Evolutionary conservation across 2,329 filamentous ascomycete species (phyloP), one percentile per base, ranked within the genome.

Genomic region (Aspergillus tanneri): DNA sequence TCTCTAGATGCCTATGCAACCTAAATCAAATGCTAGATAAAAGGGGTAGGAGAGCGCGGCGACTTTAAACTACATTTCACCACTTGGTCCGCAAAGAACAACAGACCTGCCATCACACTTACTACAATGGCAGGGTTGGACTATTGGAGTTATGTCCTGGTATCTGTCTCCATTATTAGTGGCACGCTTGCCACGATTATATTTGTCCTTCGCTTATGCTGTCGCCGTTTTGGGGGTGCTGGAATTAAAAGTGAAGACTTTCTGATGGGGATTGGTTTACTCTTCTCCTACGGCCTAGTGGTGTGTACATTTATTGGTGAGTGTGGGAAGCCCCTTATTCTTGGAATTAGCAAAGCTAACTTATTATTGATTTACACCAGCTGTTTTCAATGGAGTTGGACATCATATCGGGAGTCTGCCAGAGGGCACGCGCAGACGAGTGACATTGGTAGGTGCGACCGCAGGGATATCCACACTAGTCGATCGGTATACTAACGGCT

Each of bases 91-190:
- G n/a, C n/a, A n/a, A n/a, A n/a, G n/a, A n/a, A n/a, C n/a, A n/a
- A n/a, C n/a, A n/a, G n/a, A n/a, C n/a, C n/a, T n/a, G n/a, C n/a
- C n/a, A n/a, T n/a, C n/a, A n/a, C n/a, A n/a, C n/a, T n/a, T n/a
- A n/a, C n/a, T n/a, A n/a, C n/a, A n/a, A n/a, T n/a, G n/a, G n/a
- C n/a, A n/a, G n/a, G n/a, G n/a, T n/a, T n/a, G n/a, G n/a, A n/a
- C n/a, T 24, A 50, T 22, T 50, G 48, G 48, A 46, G 34, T 16
- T 24, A 32, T 5, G 46, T 43, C 6, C 43, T 50, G 19, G 28
- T 46, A 7, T 32, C 32, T 9, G 30, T 50, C 3, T 16, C 48
- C 24, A 43, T 50, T n/a, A 23, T 34, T 11, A n/a, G 28, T n/a
- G 25, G n/a, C 5, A 30, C 14, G 1, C 14, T 43, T 11, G 44